Conservation (phyloP, 2,329 filamentous ascomycete species). For the Ophiostoma ips region DNA sequence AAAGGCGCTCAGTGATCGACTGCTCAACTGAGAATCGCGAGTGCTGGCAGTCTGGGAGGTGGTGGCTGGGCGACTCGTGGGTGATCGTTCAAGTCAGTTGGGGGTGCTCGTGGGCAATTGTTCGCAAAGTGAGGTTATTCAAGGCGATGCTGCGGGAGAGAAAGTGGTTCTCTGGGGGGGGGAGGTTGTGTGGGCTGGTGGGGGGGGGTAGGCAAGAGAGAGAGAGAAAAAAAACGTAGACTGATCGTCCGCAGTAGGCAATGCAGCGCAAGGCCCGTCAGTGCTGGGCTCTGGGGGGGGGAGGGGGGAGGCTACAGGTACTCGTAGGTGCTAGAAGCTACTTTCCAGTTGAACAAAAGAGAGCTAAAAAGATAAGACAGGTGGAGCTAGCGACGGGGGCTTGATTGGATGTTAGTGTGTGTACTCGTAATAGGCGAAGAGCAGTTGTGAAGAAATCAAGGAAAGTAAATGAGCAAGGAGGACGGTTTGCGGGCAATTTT, state of each 20-base stretch:
- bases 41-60: no score
- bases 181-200: neutral
- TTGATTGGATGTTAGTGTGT: no score
- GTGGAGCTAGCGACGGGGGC: neutral
- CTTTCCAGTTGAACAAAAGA: neutral
- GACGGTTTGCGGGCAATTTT: neutral
- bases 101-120: neutral
- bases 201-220: neutral
- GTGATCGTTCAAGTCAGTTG: neutral
- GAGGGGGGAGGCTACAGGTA: neutral
- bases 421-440: neutral
- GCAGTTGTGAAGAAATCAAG: neutral
- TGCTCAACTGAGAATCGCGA: neutral
- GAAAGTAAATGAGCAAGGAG: neutral
- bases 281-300: no score
- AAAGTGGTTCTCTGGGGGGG: neutral
- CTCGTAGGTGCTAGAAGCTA: neutral
- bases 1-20: neutral
- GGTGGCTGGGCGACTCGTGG: neutral
- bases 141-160: neutral
- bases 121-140: neutral
- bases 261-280: neutral
- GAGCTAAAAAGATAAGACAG: neutral
- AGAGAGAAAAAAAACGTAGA: neutral
- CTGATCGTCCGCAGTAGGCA: neutral